Percentiles rank a stretch among this genome's conserved stretches.
Conservation (phyloP, 164 flowering plant genomes). For the Magnolia kwangsiensis region DNA sequence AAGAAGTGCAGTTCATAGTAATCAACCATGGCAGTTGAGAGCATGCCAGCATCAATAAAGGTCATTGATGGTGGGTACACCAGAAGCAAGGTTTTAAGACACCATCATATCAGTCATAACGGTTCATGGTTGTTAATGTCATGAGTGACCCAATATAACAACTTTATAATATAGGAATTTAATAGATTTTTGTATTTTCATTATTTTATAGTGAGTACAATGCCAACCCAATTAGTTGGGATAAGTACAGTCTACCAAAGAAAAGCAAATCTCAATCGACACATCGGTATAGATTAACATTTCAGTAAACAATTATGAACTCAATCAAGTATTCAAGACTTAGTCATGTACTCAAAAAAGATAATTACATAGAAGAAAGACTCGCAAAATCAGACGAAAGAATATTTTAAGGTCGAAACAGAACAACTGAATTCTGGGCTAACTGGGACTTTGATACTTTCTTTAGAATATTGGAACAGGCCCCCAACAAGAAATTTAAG, state of each 20-base stretch:
- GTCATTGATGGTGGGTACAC: neutral
- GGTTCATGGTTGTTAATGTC: too few species aligned
- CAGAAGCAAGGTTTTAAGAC: neutral
- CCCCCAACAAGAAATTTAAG: constrained; percentile 53
- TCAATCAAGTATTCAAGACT: neutral
- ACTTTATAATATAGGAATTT: too few species aligned
- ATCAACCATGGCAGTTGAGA: neutral
- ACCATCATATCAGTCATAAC: too few species aligned
- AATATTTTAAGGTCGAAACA: neutral
- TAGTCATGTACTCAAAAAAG: neutral
- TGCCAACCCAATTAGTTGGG: too few species aligned
- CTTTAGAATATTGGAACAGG: constrained; percentile 38
- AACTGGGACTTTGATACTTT: constrained; percentile 28
- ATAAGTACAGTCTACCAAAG: constrained; percentile 45
- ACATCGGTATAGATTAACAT: neutral
- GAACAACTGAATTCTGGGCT: neutral
- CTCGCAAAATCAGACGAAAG: neutral
- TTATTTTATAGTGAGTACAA: too few species aligned
- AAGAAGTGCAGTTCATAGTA: neutral
- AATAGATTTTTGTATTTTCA: too few species aligned
- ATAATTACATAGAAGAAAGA: neutral
- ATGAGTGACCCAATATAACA: too few species aligned
- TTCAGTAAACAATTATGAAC: neutral
- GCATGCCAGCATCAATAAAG: neutral
- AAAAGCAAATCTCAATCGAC: neutral